A percentile compares a stretch with the other conserved stretches of the same genome.
These are phyloP conservation scores for Diplodia corticola DNA, from an alignment of 2,329 filamentous ascomycete species.

Conservation along the genomic window DNA sequence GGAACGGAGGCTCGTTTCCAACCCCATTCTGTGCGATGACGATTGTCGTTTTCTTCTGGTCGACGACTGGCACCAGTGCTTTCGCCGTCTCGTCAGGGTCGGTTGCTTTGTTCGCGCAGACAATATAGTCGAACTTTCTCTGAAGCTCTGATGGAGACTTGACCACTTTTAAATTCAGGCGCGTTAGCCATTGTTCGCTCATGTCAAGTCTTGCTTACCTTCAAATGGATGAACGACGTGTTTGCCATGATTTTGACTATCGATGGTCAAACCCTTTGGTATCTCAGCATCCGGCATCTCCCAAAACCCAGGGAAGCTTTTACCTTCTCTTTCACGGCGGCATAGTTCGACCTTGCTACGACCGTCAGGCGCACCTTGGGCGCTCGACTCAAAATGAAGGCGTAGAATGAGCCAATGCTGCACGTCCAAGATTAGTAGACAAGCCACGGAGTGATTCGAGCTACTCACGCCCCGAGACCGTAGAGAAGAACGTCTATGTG, in stretches of 20 bases:
- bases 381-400: not conserved
- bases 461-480: not conserved
- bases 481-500: not conserved
- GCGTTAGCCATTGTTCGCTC: not conserved
- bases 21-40: not conserved
- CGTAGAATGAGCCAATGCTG: not conserved
- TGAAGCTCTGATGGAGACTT: not conserved
- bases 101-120: not conserved
- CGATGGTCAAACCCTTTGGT: not conserved
- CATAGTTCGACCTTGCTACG: not conserved
- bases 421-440: not conserved
- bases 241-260: not conserved
- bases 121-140: not conserved
- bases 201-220: not conserved
- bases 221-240: not conserved
- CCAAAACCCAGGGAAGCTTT: not conserved
- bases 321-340: not conserved
- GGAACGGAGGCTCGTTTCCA: not conserved
- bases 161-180: not conserved
- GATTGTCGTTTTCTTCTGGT: not conserved
- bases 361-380: not conserved
- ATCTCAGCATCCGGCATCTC: not conserved
- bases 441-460: not conserved
- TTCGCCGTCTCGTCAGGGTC: not conserved
- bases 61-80: not conserved